A percentile compares a stretch with the other conserved stretches of the same genome.
phyloP scores from a whole-genome alignment of 805 yeast genomes.

The Peterozyma xylosa region DNA sequence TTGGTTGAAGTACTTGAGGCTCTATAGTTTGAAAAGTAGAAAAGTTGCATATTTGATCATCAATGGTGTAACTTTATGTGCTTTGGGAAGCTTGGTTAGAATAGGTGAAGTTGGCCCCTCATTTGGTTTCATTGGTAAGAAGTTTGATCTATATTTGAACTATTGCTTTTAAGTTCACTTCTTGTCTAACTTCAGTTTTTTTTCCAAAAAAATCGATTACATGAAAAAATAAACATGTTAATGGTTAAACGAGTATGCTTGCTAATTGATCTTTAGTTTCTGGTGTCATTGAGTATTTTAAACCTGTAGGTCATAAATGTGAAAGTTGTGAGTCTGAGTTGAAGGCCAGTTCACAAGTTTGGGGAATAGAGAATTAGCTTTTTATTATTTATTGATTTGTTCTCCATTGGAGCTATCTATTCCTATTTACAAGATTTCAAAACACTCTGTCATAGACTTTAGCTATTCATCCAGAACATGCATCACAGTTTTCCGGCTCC shows the following conservation, averaged over 20 bases:
- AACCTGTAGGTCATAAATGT: too few relatives aligned
- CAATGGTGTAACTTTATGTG: constrained; percentile 25
- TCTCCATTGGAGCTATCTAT: background rate
- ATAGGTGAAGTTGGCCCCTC: constrained; percentile 15
- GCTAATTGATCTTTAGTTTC: too few relatives aligned
- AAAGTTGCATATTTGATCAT: constrained; percentile 36
- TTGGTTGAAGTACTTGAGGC: constrained; percentile 34
- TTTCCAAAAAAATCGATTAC: too few relatives aligned
- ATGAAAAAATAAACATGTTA: too few relatives aligned
- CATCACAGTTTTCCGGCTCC: constrained; percentile 23
- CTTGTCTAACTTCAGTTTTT: background rate
- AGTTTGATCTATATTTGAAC: constrained; percentile 13
- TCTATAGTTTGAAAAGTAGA: constrained; percentile 31
- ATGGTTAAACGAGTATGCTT: too few relatives aligned
- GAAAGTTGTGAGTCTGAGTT: too few relatives aligned
- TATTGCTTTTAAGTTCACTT: constrained; percentile 3
- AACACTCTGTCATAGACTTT: background rate
- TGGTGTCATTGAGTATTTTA: too few relatives aligned
- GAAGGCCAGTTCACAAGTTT: too few relatives aligned
- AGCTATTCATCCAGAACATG: constrained; percentile 26
- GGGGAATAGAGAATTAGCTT: too few relatives aligned
- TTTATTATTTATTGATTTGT: too few relatives aligned
- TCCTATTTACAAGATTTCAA: background rate
- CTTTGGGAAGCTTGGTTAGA: constrained; percentile 26
- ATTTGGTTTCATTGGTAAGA: constrained; percentile 15